A percentile compares a stretch with the other conserved stretches of the same genome.
Conservation (phyloP, 352 stramenopile species). For the Phytopythium litorale region DNA sequence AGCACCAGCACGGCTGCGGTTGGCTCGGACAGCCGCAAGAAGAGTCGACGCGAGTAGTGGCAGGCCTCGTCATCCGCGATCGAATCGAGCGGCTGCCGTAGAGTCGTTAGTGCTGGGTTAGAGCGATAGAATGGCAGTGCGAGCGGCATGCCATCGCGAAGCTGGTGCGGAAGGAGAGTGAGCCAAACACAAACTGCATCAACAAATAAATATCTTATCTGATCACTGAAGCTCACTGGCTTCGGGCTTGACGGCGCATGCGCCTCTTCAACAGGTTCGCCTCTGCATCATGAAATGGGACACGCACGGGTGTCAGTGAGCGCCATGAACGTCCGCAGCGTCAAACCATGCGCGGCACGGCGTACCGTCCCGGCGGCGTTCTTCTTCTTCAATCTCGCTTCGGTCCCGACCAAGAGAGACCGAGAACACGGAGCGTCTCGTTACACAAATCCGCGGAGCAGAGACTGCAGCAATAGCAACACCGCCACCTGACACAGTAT, state of each 20-base stretch:
- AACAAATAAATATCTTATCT: slow-evolving; percentile 5
- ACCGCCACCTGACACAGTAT: neutral
- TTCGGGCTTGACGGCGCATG: slow-evolving; percentile 19
- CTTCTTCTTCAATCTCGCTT: slow-evolving; percentile 25
- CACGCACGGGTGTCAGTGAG: neutral
- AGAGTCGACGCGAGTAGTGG: neutral
- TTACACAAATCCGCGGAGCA: neutral
- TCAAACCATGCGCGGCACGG: neutral
- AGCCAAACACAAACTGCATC: neutral
- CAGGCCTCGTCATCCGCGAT: neutral
- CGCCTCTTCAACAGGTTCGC: slow-evolving; percentile 33
- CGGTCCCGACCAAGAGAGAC: slow-evolving; percentile 23
- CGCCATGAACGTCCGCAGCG: neutral
- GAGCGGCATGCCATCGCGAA: neutral
- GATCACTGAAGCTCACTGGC: neutral
- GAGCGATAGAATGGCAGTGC: neutral
- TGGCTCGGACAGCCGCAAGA: slow-evolving; percentile 1
- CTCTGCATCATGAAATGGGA: slow-evolving; percentile 15
- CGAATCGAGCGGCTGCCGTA: neutral
- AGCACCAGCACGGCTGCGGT: neutral
- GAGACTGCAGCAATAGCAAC: neutral
- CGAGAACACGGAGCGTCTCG: slow-evolving; percentile 11
- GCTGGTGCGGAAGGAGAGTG: neutral
- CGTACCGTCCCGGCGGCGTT: slow-evolving; percentile 30
- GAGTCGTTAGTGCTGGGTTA: neutral